phyloP scores from a whole-genome alignment of 108 stramenopile genomes.

The Fistulifera pelliculosa region DNA sequence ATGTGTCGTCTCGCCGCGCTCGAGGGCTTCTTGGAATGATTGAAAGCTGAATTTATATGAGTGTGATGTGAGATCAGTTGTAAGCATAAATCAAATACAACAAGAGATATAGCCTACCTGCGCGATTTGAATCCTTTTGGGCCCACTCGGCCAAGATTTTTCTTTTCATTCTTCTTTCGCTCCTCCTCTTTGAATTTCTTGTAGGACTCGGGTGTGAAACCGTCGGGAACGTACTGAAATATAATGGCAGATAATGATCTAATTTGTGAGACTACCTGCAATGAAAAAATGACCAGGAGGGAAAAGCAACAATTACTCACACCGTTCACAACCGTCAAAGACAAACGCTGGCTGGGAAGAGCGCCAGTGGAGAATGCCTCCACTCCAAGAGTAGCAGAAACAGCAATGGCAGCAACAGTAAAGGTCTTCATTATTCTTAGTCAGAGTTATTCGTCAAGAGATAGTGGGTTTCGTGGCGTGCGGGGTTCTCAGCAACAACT shows the following conservation, averaged over 20 bases:
- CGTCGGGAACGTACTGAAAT: constrained; percentile 65
- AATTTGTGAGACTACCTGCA: no score
- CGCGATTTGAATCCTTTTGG: constrained; percentile 72
- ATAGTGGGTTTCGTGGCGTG: no score
- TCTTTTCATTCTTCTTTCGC: constrained; percentile 32
- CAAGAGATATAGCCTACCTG: not conserved
- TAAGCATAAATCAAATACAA: no score
- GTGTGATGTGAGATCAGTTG: no score
- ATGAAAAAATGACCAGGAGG: no score
- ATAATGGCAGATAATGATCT: no score
- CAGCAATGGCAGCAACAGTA: no score
- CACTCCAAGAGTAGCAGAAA: not conserved
- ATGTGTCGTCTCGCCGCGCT: constrained; percentile 64
- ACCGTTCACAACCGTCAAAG: constrained; percentile 23
- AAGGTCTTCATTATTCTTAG: no score
- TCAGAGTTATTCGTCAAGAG: no score
- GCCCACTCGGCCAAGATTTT: constrained; percentile 52
- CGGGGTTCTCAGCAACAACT: no score
- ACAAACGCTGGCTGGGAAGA: not conserved
- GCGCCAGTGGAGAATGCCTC: constrained; percentile 11
- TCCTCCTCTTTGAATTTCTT: constrained; percentile 59
- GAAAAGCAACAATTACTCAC: no score
- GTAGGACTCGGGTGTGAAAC: constrained; percentile 70
- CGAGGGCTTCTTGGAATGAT: constrained; percentile 72
- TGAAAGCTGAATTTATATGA: no score